These are phyloP conservation scores for Porodaedalea pini DNA, from an alignment of 1,284 basidiomycete genomes.

Conservation along the genomic window DNA sequence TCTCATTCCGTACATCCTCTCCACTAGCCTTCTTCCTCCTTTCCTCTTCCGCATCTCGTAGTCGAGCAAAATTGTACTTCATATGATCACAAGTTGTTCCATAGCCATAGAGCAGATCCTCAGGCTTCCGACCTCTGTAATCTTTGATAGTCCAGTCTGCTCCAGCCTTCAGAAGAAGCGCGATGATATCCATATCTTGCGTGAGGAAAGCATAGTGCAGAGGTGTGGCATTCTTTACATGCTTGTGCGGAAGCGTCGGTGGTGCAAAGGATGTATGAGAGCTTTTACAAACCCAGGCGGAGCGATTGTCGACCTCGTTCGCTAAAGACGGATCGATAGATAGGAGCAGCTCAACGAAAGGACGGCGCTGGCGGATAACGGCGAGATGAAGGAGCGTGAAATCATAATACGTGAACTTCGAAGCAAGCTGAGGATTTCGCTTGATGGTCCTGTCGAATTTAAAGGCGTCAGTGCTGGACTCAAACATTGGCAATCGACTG, in stretches of 20 bases:
- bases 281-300: neutral
- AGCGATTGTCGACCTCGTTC: neutral
- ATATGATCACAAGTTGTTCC: neutral
- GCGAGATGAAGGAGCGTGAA: constrained; percentile 12
- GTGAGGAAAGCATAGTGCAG: constrained; percentile 15
- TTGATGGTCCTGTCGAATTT: neutral
- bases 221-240: constrained; percentile 8
- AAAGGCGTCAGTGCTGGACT: neutral
- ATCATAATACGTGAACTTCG: neutral
- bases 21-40: constrained; percentile 10
- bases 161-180: constrained; percentile 9
- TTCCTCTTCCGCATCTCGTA: constrained; percentile 9
- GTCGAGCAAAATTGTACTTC: neutral
- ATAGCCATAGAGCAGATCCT: neutral
- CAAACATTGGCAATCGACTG: too few species aligned
- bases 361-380: constrained; percentile 2
- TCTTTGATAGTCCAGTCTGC: constrained; percentile 14
- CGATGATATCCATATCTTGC: constrained; percentile 5
- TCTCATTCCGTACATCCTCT: neutral
- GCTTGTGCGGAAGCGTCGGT: constrained; percentile 2
- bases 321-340: neutral
- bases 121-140: neutral
- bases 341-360: constrained; percentile 1
- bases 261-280: constrained; percentile 4
- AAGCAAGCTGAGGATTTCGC: neutral